These are phyloP conservation scores for Musa balbisiana DNA, from an alignment of 202 grass and related monocot genomes.

Conservation along the genomic window DNA sequence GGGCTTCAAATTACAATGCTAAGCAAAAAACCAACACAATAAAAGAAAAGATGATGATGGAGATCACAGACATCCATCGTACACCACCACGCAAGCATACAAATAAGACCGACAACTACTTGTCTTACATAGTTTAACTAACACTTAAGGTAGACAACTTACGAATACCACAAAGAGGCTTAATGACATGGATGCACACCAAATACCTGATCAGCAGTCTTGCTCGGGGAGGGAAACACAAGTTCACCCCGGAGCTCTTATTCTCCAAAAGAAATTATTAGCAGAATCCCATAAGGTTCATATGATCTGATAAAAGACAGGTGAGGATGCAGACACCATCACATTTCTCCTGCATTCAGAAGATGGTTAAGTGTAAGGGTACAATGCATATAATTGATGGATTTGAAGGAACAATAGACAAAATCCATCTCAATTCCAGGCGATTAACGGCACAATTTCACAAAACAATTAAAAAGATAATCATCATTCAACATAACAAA, in stretches of 20 bases:
- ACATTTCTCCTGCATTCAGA: not conserved
- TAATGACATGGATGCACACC: not conserved
- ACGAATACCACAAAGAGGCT: too few species aligned
- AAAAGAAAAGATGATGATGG: too few species aligned
- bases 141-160: too few species aligned
- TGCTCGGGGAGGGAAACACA: not conserved
- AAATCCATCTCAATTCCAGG: too few species aligned
- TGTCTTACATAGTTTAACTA: too few species aligned
- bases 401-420: too few species aligned
- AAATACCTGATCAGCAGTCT: not conserved
- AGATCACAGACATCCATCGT: too few species aligned
- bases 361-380: not conserved
- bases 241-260: not conserved
- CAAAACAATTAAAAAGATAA: not conserved
- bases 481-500: not conserved
- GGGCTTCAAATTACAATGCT: too few species aligned
- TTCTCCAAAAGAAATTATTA: not conserved
- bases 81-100: too few species aligned
- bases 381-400: not conserved
- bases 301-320: not conserved
- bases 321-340: not conserved
- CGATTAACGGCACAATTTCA: not conserved
- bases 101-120: too few species aligned
- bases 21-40: too few species aligned
- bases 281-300: not conserved